Base-by-base conservation (phyloP, 768 basidiomycete genomes). In the Suillus placidus region DNA sequence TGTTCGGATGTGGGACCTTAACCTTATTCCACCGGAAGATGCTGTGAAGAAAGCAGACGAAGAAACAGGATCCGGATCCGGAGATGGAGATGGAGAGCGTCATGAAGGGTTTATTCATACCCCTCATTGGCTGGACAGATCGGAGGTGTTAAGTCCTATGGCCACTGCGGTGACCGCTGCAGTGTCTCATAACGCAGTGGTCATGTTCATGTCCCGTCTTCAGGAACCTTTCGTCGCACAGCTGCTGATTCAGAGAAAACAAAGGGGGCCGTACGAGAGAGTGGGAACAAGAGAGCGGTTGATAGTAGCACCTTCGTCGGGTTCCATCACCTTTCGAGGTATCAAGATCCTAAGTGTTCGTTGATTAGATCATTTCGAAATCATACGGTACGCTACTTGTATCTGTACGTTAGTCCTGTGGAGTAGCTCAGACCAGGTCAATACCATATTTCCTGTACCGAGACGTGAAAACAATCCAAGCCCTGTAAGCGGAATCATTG, bases 141-240 rank as follows among this genome's bases (percentile, higher is more conserved):
- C 34, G 54, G 34, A 55, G 12, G 13, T 35, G 3, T 12, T 35
- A 10, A 20, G 43, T 45, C 43, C 9, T 45, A 45, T 45, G 18
- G 20, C 42, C 42, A 34, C 26, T 26, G 49, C 54, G 12, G 12
- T 55, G 34, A n/a, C 54, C 2, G 3, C 13, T 37, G 35, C n/a
- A 14, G 55, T 56, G n/a, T 56, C 55, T 56, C 35, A 20, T 6
- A 56, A 56, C n/a, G 7, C 55, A 14, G n/a, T 56, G n/a, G 12
- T 8, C 35, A 37, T 37, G 55, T 37, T 56, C 35, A 37, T 56
- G 60, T 42, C 37, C 6, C 68, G 69, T 4, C 10, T 76, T 38
- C 72, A 57, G 47, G 67, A 68, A 62, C 71, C 70, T 3, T 74
- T 76, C 51, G 68, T 72, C 16, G 73, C 70, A 0, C 72, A 75